Base-by-base conservation (phyloP, 139 green algal species). In the Mychonastes homosphaera region DNA sequence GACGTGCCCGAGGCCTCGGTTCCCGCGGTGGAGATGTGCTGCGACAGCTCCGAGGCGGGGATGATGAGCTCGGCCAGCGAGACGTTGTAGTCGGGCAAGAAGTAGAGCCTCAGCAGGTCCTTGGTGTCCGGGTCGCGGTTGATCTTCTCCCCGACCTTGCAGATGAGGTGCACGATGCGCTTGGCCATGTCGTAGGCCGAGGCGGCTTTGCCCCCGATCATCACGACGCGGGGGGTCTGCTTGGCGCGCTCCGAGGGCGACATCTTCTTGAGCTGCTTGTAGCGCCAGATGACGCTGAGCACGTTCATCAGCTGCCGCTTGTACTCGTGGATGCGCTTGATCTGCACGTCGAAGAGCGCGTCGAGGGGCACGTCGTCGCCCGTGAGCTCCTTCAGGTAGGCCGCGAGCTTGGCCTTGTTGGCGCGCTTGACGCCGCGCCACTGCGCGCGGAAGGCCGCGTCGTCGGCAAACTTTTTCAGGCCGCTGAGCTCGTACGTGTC, bases 31-130 rank as follows among this genome's bases (percentile, higher is more conserved):
- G 67, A 81, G 74, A 94, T 93, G 69, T 94, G 86, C 70, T 94
- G 83, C 10, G 60, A 82, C 40, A 95, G 78, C 50, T 74, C 50
- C 51, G 49, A 67, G 18, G 59, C 59, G 40, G 87, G 87, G 63
- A 95, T 93, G 70, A 95, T 83, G 57, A 80, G 73, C 81, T 99
- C 92, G 3, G 92, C 92, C 48, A 92, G 46, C 3, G 76, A 84
- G 10, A 99, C 92, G 69, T 97, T 98, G 85, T 97, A 99, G 85
- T 99, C 94, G 15, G 92, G 89, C 52, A 99, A 63, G 80, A 99
- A 98, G 58, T 82, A 83, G 47, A 80, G 57, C 41, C 66, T 67
- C 57, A 87, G 74, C n/a, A 70, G 46, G 64, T 87, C 72, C 36
- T 64, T 57, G 36, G 74, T 78, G 9, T 91, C 91, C 8, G 78